Percentiles rank a stretch among this genome's conserved stretches.
phyloP scores from a whole-genome alignment of 176 grass and related monocot species.

The Eragrostis curvula region DNA sequence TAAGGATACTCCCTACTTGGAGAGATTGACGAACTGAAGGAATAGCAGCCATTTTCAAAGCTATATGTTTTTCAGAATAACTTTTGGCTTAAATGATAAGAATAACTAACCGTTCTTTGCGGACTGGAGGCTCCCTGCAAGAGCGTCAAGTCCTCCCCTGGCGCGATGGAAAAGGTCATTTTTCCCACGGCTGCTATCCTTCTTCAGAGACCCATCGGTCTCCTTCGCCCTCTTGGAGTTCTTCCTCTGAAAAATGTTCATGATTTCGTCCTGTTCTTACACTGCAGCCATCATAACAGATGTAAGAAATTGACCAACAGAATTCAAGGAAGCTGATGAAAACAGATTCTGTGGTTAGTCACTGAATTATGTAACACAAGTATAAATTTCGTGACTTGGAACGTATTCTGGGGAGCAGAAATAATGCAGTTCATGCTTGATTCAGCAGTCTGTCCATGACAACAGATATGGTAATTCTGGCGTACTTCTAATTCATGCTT shows the following conservation, averaged over 20 bases:
- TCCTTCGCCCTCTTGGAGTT: constrained; percentile 60
- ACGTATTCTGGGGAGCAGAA: not conserved
- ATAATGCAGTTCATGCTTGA: constrained; percentile 5
- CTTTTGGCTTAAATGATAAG: not conserved
- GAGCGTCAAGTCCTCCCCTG: constrained; percentile 49
- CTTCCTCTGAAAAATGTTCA: constrained; percentile 56
- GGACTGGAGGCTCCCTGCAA: constrained; percentile 43
- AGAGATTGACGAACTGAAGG: not conserved
- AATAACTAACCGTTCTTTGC: constrained; percentile 42
- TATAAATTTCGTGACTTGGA: not conserved
- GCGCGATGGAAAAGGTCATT: constrained; percentile 43
- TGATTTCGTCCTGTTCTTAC: constrained; percentile 24
- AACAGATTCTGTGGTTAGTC: not conserved
- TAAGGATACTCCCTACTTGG: not conserved
- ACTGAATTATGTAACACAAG: not conserved
- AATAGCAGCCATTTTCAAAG: not conserved
- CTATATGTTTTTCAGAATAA: too few relatives aligned
- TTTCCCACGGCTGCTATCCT: constrained; percentile 46
- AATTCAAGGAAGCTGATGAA: constrained; percentile 13
- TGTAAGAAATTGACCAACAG: constrained; percentile 5
- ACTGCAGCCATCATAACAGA: constrained; percentile 30
- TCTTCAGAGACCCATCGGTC: constrained; percentile 37
- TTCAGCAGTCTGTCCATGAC: not conserved
- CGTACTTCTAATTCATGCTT: not conserved
- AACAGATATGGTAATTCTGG: not conserved